phyloP scores from a whole-genome alignment of 345 rosid species.

The Adansonia digitata region DNA sequence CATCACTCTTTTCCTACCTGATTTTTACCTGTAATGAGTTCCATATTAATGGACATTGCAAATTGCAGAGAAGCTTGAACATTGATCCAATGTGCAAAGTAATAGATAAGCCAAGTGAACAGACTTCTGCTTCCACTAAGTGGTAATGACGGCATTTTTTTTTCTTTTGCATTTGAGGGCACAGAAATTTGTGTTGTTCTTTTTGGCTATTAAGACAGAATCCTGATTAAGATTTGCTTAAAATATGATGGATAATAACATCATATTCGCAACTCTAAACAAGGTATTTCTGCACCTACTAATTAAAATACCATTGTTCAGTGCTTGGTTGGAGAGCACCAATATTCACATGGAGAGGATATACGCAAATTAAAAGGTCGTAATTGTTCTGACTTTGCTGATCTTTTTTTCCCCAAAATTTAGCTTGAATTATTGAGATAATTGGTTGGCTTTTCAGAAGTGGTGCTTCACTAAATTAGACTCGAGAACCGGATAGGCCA shows the following conservation, averaged over 20 bases:
- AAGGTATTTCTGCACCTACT: not conserved
- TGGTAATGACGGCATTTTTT: not conserved
- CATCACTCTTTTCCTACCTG: no score
- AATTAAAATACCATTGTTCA: not conserved
- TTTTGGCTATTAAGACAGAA: not conserved
- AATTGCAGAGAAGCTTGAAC: not conserved
- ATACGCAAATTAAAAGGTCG: not conserved
- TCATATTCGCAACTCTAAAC: not conserved
- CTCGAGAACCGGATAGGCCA: not conserved
- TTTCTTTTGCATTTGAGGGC: not conserved
- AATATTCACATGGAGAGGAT: not conserved
- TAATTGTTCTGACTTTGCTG: not conserved
- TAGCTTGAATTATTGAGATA: not conserved
- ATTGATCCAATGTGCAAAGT: not conserved
- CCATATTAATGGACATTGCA: not conserved
- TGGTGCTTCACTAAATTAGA: not conserved
- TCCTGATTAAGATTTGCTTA: not conserved
- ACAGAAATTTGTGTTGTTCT: not conserved
- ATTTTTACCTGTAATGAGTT: not conserved
- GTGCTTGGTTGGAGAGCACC: constrained; percentile 13
- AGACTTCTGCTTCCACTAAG: not conserved
- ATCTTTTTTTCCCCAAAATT: not conserved
- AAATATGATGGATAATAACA: not conserved
- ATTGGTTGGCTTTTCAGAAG: not conserved
- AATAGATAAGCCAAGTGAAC: not conserved